Conservation (phyloP, 148 eudicot species). For the Linanthus parryae region DNA sequence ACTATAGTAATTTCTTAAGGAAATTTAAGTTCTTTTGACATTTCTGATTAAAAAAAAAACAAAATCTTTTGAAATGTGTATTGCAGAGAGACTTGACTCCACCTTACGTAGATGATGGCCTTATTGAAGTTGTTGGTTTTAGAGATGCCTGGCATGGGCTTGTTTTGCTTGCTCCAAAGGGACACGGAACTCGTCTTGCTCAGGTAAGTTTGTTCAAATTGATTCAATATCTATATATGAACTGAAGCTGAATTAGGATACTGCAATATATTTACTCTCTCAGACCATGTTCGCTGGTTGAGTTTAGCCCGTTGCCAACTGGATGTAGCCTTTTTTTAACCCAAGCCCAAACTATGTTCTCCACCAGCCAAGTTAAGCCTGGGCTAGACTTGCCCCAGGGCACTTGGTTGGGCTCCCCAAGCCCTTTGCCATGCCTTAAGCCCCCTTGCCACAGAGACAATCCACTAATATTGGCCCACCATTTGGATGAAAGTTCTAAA, state of each 20-base stretch:
- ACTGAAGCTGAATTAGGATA: background rate
- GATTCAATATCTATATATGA: background rate
- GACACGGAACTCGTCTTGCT: conserved; percentile 97
- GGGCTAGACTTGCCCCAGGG: background rate
- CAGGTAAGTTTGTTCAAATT: conserved; percentile 63
- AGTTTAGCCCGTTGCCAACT: background rate
- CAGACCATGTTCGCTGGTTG: background rate
- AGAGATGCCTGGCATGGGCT: conserved; percentile 98
- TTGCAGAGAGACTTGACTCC: conserved; percentile 68
- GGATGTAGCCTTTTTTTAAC: background rate
- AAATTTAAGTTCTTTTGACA: background rate
- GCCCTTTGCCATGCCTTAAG: too few species aligned
- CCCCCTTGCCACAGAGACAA: too few species aligned
- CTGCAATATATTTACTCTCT: background rate
- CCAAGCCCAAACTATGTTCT: background rate
- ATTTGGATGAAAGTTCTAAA: too few species aligned
- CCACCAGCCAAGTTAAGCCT: background rate
- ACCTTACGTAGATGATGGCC: conserved; percentile 88
- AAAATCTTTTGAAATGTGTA: background rate
- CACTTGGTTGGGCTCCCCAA: too few species aligned
- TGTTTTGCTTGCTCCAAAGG: conserved; percentile 73
- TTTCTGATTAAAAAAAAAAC: background rate
- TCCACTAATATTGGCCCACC: too few species aligned
- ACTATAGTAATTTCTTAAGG: too few species aligned
- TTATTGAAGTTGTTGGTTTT: conserved; percentile 89